Evolutionary conservation across 2,329 filamentous ascomycete genomes (phyloP), one percentile per base, ranked within the genome.

Genomic region (Aspergillus brasiliensis): DNA sequence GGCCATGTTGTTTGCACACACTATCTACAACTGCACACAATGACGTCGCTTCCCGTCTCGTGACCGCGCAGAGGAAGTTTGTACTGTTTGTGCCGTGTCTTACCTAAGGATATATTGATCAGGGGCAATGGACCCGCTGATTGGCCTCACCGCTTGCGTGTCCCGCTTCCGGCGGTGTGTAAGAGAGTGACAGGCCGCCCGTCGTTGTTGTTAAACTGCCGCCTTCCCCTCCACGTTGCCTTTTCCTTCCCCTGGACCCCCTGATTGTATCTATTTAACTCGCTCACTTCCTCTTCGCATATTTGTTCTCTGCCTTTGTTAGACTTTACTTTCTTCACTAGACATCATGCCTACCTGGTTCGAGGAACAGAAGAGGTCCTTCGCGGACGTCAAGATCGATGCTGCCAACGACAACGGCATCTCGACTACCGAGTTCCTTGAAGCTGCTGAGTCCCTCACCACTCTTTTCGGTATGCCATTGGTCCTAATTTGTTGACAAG

Each of bases 401-500:
- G 82, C 84, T 63, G 83, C 84, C 67, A 89, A 91, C 68, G 88
- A 87, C 78, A 88, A 91, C 68, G 88, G 87, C 78, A 88, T 98
- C 71, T 80, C 86, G 57, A 98, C 95, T 49, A 86, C 85, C 59
- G 87, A 96, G 76, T 99, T 98, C 79, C 89, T 98, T 65, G 91
- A 96, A 67, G 95, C 95, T 59, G 86, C 92, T 56, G 92, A 97
- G 84, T 88, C 91, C 58, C 80, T 98, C 76, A 90, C 90, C 56
- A 90, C 87, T 63, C 86, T 99, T 63, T 98, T 98, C 73, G 91
- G 92, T 95, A 77, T 27, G 78, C 67, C 23, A 19, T 48, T 28
- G 11, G 10, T 13, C 6, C 8, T 25, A 11, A 25, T 8, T 8
- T 11, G 2, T 47, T 28, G 56, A 23, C 40, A 61, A 60, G 28